A percentile compares a stretch with the other conserved stretches of the same genome.
Conservation (phyloP, 2,329 filamentous ascomycete species). For the Aspergillus quadrilineatus region DNA sequence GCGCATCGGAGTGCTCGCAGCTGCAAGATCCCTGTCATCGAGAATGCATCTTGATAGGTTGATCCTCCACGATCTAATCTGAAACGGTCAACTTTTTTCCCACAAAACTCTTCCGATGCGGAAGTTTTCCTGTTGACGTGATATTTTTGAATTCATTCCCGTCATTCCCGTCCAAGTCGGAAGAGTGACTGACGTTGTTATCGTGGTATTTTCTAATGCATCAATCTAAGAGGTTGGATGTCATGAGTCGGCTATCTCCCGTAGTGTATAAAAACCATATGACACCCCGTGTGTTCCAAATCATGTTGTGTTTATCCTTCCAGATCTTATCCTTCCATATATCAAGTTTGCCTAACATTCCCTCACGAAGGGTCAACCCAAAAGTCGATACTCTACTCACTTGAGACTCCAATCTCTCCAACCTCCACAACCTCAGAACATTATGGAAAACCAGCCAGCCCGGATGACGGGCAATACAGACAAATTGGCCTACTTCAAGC, state of each 20-base stretch:
- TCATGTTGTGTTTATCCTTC: slow-evolving; percentile 10
- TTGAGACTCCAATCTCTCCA: not conserved
- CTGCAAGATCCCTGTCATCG: not conserved
- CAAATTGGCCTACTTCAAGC: slow-evolving; percentile 15
- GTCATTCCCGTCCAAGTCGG: not conserved
- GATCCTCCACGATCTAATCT: not conserved
- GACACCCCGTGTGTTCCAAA: slow-evolving; percentile 14
- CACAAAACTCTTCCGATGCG: not conserved
- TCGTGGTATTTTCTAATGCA: not conserved
- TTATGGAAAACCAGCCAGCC: not conserved
- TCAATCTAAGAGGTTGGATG: not conserved
- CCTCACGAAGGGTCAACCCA: not conserved
- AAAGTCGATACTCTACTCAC: not conserved
- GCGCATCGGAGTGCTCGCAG: not conserved
- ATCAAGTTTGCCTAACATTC: not conserved
- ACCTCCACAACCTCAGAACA: not conserved
- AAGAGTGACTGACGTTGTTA: not conserved
- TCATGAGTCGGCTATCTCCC: not conserved
- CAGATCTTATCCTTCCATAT: slow-evolving; percentile 1
- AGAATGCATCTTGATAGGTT: slow-evolving; percentile 1
- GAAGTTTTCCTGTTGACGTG: not conserved
- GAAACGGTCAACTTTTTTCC: not conserved
- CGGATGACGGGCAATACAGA: not conserved
- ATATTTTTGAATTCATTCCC: not conserved
- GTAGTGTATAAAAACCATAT: slow-evolving; percentile 20